Percentiles rank a stretch among this genome's conserved stretches.
These are phyloP conservation scores for Whalleya microplaca DNA, from an alignment of 2,329 filamentous ascomycete species.

Conservation along the genomic window DNA sequence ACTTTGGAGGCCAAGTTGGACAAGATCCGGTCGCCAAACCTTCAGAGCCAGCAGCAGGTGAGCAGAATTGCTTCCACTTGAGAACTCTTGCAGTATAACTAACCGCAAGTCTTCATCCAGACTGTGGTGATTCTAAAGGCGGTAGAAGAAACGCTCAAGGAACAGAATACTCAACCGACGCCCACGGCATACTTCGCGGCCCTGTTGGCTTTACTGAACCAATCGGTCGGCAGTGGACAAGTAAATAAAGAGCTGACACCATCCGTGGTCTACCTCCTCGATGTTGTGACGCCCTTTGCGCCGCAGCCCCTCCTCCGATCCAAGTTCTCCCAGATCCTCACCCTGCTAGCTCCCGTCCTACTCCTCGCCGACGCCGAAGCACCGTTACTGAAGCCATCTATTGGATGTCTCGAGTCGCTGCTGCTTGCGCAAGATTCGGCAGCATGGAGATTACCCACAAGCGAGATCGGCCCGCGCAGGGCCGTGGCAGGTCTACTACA, in stretches of 20 bases:
- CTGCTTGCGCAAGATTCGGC: constrained; percentile 84
- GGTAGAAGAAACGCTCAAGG: constrained; percentile 89
- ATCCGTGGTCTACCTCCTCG: constrained; percentile 92
- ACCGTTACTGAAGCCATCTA: constrained; percentile 81
- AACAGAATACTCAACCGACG: constrained; percentile 81
- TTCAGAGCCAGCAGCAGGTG: constrained; percentile 94
- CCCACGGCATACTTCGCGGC: constrained; percentile 95
- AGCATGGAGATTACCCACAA: constrained; percentile 85
- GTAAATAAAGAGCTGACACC: constrained; percentile 82
- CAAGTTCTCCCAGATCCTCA: constrained; percentile 93
- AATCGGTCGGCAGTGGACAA: constrained; percentile 70
- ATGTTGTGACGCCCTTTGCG: constrained; percentile 83
- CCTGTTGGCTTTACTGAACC: constrained; percentile 83
- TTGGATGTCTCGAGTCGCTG: constrained; percentile 92
- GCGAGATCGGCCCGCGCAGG: constrained; percentile 81
- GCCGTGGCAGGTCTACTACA: constrained; percentile 85
- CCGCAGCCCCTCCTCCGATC: constrained; percentile 86
- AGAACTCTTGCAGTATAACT: constrained; percentile 11
- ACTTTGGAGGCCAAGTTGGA: constrained; percentile 86
- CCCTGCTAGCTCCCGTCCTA: constrained; percentile 81
- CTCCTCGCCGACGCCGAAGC: constrained; percentile 82
- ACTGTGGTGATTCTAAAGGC: constrained; percentile 85
- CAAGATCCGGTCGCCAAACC: constrained; percentile 95
- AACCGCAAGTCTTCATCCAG: constrained; percentile 45
- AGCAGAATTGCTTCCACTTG: constrained; percentile 28